Conservation (phyloP, 1,284 basidiomycete genomes). For the Chiua sp. region DNA sequence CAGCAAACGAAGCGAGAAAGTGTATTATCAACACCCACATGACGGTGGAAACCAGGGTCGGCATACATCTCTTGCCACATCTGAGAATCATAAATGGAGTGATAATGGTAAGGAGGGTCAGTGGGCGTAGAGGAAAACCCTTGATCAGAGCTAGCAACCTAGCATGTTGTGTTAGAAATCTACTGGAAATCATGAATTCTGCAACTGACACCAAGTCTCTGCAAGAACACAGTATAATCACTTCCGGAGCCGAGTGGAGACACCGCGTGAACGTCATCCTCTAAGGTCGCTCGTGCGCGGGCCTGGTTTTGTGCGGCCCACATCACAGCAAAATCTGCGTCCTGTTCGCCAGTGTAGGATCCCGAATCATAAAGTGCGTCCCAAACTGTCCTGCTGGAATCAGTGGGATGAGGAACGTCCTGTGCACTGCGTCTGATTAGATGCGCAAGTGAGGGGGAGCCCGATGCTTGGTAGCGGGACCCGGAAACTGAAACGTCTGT, state of each 20-base stretch:
- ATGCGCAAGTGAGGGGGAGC: conserved; percentile 81
- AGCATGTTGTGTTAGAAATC: conserved; percentile 24
- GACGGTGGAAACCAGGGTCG: conserved; percentile 78
- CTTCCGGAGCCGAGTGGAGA: conserved; percentile 59
- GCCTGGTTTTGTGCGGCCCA: conserved; percentile 33
- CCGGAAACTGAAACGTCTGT: conserved; percentile 72
- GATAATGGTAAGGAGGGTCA: conserved; percentile 81
- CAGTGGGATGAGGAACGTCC: conserved; percentile 70
- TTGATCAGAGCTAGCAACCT: conserved; percentile 53
- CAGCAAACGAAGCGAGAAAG: background rate
- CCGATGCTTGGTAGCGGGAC: conserved; percentile 58
- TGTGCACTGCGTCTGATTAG: conserved; percentile 72
- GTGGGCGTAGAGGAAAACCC: conserved; percentile 42
- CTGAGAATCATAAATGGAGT: conserved; percentile 83
- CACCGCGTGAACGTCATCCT: conserved; percentile 33
- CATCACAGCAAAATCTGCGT: conserved; percentile 38
- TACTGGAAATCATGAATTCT: conserved; percentile 18
- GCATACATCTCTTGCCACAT: conserved; percentile 78
- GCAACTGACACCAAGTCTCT: conserved; percentile 52
- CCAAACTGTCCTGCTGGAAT: conserved; percentile 62
- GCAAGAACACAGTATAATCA: conserved; percentile 85
- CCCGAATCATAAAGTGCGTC: conserved; percentile 66
- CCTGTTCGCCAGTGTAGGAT: conserved; percentile 45
- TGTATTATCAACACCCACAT: conserved; percentile 47
- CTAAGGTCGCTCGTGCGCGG: conserved; percentile 24